Conservation (phyloP, 2,329 filamentous ascomycete species). For the Epichloe typhina region DNA sequence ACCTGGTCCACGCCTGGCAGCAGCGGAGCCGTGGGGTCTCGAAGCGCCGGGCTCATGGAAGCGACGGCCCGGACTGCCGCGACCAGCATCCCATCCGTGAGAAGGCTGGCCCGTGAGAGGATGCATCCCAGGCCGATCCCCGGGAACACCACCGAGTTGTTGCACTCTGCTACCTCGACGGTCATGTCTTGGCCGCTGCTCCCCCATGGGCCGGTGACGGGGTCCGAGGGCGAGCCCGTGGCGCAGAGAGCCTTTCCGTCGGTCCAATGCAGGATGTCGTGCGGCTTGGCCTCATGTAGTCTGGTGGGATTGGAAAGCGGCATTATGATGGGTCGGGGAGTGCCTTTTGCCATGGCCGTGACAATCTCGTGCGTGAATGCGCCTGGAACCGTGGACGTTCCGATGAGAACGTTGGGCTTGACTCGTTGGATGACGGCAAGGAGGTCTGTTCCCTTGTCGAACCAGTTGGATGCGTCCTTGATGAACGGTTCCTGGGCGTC, state of each 20-base stretch:
- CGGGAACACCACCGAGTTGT: slow-evolving; percentile 77
- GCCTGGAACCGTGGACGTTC: slow-evolving; percentile 66
- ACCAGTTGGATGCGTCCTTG: slow-evolving; percentile 51
- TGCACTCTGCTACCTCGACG: slow-evolving; percentile 60
- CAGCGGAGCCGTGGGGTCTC: slow-evolving; percentile 49
- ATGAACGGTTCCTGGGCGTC: slow-evolving; percentile 55
- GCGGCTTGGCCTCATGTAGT: slow-evolving; percentile 68
- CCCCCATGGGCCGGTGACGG: slow-evolving; percentile 50
- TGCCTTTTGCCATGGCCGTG: slow-evolving; percentile 60
- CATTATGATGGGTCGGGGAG: slow-evolving; percentile 62
- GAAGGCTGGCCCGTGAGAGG: slow-evolving; percentile 49
- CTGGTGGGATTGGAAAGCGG: slow-evolving; percentile 77
- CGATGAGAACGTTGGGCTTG: slow-evolving; percentile 70
- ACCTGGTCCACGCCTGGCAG: slow-evolving; percentile 67
- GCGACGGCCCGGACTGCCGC: slow-evolving; percentile 65
- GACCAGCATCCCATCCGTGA: slow-evolving; percentile 71
- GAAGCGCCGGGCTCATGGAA: slow-evolving; percentile 54
- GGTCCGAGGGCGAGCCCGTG: slow-evolving; percentile 70
- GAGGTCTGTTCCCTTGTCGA: slow-evolving; percentile 42
- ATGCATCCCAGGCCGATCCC: slow-evolving; percentile 74
- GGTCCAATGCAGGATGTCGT: slow-evolving; percentile 68
- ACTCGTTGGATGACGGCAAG: slow-evolving; percentile 55
- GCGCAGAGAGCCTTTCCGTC: slow-evolving; percentile 65
- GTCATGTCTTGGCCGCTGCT: slow-evolving; percentile 28
- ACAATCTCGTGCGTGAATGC: slow-evolving; percentile 66